Percentiles rank a stretch among this genome's conserved stretches.
Evolutionary conservation across 1,284 basidiomycete species (phyloP).

Genomic region (Coniophora puteana): DNA sequence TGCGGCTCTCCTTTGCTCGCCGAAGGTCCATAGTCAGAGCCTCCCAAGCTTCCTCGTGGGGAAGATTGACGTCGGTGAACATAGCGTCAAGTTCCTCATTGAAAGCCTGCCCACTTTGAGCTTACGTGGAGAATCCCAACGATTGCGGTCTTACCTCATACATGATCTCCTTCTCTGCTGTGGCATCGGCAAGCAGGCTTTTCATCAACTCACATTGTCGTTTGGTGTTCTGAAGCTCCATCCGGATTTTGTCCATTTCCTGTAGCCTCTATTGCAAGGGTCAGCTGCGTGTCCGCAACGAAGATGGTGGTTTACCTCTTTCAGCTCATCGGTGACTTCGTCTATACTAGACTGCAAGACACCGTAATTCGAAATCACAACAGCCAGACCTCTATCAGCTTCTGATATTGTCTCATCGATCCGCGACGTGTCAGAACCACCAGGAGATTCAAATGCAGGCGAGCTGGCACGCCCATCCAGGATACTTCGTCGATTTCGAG

Average conservation of each 20-base stretch:
- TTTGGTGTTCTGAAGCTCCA: constrained; percentile 65
- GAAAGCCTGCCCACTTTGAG: constrained; percentile 59
- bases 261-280: constrained; percentile 39
- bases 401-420: constrained; percentile 55
- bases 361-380: constrained; percentile 50
- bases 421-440: constrained; percentile 23
- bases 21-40: constrained; percentile 72
- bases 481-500: constrained; percentile 39
- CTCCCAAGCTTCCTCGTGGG: constrained; percentile 73
- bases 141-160: constrained; percentile 72
- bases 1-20: constrained; percentile 72
- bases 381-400: constrained; percentile 51
- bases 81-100: constrained; percentile 89
- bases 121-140: not conserved
- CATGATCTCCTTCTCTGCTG: constrained; percentile 86
- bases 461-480: constrained; percentile 20
- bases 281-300: not conserved
- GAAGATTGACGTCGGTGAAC: constrained; percentile 78
- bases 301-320: constrained; percentile 42
- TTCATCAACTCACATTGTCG: constrained; percentile 77
- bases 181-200: constrained; percentile 68
- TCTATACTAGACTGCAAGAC: constrained; percentile 46
- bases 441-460: constrained; percentile 21
- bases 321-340: constrained; percentile 45
- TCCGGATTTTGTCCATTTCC: constrained; percentile 57